Evolutionary conservation across 805 yeast species (phyloP).

Genomic region (Spathaspora arborariae): DNA sequence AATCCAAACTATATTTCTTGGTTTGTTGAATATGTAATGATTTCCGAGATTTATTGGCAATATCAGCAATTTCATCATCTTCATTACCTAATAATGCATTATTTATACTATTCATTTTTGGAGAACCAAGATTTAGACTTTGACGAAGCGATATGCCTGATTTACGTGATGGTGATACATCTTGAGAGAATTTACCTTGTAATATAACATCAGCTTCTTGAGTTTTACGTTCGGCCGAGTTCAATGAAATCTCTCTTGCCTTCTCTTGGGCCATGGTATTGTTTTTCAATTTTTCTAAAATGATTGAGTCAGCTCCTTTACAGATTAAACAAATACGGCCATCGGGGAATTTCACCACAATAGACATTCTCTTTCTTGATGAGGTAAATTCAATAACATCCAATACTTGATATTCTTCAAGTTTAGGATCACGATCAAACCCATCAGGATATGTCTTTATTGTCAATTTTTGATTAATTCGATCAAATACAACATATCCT

Average conservation of each 20-base stretch:
- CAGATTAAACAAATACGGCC: conserved; percentile 72
- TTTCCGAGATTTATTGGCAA: conserved; percentile 49
- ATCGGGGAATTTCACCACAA: conserved; percentile 75
- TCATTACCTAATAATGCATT: conserved; percentile 41
- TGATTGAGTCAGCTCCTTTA: conserved; percentile 94
- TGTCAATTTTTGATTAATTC: conserved; percentile 55
- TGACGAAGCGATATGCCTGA: conserved; percentile 30
- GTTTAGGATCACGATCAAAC: conserved; percentile 56
- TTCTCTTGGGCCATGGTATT: conserved; percentile 58
- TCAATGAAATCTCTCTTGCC: conserved; percentile 56
- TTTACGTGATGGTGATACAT: conserved; percentile 16
- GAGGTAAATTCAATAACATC: conserved; percentile 86
- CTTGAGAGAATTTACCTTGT: conserved; percentile 46
- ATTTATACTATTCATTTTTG: conserved; percentile 43
- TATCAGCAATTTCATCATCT: conserved; percentile 49
- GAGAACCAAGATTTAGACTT: conserved; percentile 20
- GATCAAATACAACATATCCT: conserved; percentile 81
- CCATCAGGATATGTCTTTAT: conserved; percentile 84
- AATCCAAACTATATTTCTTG: conserved; percentile 45
- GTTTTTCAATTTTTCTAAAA: conserved; percentile 67
- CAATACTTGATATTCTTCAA: conserved; percentile 69
- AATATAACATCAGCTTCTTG: conserved; percentile 75
- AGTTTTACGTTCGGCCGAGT: conserved; percentile 59
- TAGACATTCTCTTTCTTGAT: conserved; percentile 89
- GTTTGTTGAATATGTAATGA: conserved; percentile 60